phyloP scores from a whole-genome alignment of 352 stramenopile genomes.

The Blastocystis hominis region DNA sequence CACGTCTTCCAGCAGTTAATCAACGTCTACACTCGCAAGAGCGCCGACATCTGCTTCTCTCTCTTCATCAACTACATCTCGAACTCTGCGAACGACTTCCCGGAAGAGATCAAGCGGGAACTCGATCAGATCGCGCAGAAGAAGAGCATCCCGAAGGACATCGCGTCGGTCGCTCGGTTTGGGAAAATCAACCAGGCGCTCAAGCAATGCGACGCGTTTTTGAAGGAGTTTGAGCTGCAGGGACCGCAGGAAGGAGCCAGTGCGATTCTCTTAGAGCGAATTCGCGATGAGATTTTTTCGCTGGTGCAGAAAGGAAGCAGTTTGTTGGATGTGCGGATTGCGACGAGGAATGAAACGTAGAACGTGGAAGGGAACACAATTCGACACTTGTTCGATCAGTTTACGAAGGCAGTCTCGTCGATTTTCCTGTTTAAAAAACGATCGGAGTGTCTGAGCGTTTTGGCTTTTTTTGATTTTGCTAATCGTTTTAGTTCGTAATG shows the following conservation, averaged over 20 bases:
- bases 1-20: not conserved
- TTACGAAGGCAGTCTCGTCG: not conserved
- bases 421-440: not conserved
- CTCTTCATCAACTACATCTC: not conserved
- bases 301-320: not conserved
- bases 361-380: not conserved
- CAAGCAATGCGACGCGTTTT: not conserved
- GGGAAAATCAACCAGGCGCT: not conserved
- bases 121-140: not conserved
- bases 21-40: not conserved
- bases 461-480: not conserved
- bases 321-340: not conserved
- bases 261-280: not conserved
- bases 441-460: not conserved
- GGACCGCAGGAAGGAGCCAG: too few species aligned
- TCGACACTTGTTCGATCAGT: not conserved
- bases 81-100: conserved; percentile 9
- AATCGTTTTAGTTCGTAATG: not conserved
- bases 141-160: not conserved
- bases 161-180: not conserved
- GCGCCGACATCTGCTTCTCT: not conserved
- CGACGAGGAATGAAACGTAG: not conserved
- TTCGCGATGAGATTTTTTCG: not conserved
- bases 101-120: conserved; percentile 39
- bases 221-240: not conserved